Conservation (phyloP, 1,284 basidiomycete genomes). For the Moniliella sp. region DNA sequence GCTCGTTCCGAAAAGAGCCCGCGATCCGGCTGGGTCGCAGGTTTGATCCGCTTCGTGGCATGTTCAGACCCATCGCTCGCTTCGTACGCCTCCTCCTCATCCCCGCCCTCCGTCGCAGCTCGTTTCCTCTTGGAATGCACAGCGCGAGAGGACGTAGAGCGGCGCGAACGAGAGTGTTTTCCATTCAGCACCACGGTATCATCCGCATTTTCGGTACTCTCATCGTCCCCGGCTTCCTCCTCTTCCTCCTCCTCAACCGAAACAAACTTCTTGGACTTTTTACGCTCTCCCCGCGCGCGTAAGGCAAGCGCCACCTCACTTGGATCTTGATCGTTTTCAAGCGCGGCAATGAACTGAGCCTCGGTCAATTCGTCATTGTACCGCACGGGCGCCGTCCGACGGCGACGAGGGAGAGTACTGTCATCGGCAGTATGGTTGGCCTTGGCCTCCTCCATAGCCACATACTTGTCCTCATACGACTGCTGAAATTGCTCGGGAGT, state of each 20-base stretch:
- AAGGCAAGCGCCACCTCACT: slow-evolving; percentile 18
- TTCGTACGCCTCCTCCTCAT: slow-evolving; percentile 17
- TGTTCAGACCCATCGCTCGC: not conserved
- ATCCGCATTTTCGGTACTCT: too few relatives aligned
- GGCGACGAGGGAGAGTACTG: slow-evolving; percentile 61
- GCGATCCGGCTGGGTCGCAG: slow-evolving; percentile 55
- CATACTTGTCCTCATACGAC: slow-evolving; percentile 38
- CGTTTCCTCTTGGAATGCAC: too few relatives aligned
- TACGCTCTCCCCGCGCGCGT: too few relatives aligned
- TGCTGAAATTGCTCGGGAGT: slow-evolving; percentile 74
- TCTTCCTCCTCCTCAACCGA: too few relatives aligned
- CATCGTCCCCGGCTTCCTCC: too few relatives aligned
- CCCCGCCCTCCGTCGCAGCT: slow-evolving; percentile 16
- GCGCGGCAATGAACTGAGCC: slow-evolving; percentile 52
- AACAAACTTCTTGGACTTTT: too few relatives aligned
- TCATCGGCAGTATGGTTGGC: too few relatives aligned
- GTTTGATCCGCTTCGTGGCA: slow-evolving; percentile 39
- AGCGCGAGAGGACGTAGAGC: too few relatives aligned
- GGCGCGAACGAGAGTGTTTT: too few relatives aligned
- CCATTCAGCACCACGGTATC: too few relatives aligned
- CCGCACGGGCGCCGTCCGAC: slow-evolving; percentile 62
- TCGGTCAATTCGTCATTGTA: slow-evolving; percentile 87
- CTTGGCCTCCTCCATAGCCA: slow-evolving; percentile 36
- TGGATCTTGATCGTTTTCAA: slow-evolving; percentile 69
- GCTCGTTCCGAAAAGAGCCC: slow-evolving; percentile 13